These are phyloP conservation scores for Symbiodinium natans DNA, from an alignment of 73 alveolate species.

Conservation along the genomic window DNA sequence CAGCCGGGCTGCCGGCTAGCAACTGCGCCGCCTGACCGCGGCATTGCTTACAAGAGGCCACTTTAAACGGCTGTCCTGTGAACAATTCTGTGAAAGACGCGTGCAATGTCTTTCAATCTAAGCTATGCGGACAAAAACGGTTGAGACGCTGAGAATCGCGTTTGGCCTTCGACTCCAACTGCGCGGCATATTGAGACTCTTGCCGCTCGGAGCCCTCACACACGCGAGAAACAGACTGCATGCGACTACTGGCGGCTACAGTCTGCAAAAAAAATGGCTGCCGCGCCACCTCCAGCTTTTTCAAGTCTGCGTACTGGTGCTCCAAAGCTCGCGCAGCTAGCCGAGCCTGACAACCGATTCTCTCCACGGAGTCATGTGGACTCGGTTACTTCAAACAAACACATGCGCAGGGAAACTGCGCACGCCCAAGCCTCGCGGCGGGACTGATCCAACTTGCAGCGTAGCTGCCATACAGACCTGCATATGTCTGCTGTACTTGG, in stretches of 20 bases:
- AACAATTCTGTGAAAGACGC: too few relatives aligned
- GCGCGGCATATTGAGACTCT: slow-evolving; percentile 50
- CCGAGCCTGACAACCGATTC: slow-evolving; percentile 14
- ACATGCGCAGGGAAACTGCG: too few relatives aligned
- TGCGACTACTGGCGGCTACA: not conserved
- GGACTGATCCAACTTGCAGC: slow-evolving; percentile 84
- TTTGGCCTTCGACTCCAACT: slow-evolving; percentile 67
- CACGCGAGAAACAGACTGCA: not conserved
- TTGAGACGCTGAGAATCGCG: too few relatives aligned
- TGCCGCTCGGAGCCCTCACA: slow-evolving; percentile 48
- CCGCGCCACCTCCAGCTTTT: slow-evolving; percentile 39
- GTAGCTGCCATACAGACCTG: slow-evolving; percentile 93
- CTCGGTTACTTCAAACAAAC: too few relatives aligned
- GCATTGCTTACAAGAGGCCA: too few relatives aligned
- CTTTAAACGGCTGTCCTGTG: too few relatives aligned
- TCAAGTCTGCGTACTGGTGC: slow-evolving; percentile 36
- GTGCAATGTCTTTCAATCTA: too few relatives aligned
- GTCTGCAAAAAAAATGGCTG: not conserved
- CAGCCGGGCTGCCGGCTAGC: slow-evolving; percentile 77
- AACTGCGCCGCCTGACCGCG: slow-evolving; percentile 51
- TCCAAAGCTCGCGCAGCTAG: slow-evolving; percentile 42
- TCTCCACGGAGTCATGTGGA: too few relatives aligned
- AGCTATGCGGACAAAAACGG: too few relatives aligned
- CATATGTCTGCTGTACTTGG: not conserved
- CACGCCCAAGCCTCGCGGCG: slow-evolving; percentile 58